Conservation (phyloP, 2,329 filamentous ascomycete species). For the Knoxdaviesia proteae region DNA sequence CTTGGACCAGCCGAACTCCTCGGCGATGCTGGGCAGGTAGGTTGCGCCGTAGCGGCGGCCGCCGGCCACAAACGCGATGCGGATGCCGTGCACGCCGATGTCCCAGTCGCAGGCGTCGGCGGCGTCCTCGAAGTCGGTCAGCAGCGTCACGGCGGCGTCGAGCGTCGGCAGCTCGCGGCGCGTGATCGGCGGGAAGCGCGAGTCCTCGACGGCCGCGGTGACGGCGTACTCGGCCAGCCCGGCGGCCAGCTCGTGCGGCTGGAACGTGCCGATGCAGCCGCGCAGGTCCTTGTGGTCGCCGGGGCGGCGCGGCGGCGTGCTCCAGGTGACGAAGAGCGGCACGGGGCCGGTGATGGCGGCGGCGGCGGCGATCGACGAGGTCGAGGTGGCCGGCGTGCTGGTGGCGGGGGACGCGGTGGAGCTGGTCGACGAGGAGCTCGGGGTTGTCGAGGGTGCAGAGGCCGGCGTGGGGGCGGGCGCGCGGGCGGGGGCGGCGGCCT, state of each 20-base stretch:
- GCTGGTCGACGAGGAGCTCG: constrained; percentile 16
- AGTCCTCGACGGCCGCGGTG: constrained; percentile 50
- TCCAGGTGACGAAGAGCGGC: constrained; percentile 12
- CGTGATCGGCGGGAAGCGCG: constrained; percentile 36
- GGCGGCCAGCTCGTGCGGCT: constrained; percentile 47
- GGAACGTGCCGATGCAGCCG: constrained; percentile 93
- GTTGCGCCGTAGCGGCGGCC: constrained; percentile 62
- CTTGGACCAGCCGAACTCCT: constrained; percentile 86
- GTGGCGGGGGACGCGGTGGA: constrained; percentile 13
- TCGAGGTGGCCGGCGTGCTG: constrained; percentile 26
- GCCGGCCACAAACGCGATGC: constrained; percentile 63
- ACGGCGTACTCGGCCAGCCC: constrained; percentile 66
- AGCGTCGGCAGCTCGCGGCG: constrained; percentile 32
- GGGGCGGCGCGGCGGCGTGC: constrained; percentile 6
- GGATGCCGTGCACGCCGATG: constrained; percentile 67
- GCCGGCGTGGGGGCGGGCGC: constrained; percentile 9
- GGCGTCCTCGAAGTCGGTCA: constrained; percentile 67
- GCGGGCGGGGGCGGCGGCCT: constrained; percentile 4
- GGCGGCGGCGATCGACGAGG: constrained; percentile 56
- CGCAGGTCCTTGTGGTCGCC: constrained; percentile 46
- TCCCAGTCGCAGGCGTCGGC: constrained; percentile 64
- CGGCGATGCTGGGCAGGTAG: constrained; percentile 78
- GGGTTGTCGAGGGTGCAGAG: constrained; percentile 8
- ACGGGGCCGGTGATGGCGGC: constrained; percentile 27
- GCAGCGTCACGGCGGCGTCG: constrained; percentile 54